Percentiles rank a stretch among this genome's conserved stretches.
Evolutionary conservation across 139 green algal genomes (phyloP).

Genomic region (Chlamydomonas sphaeroides): DNA sequence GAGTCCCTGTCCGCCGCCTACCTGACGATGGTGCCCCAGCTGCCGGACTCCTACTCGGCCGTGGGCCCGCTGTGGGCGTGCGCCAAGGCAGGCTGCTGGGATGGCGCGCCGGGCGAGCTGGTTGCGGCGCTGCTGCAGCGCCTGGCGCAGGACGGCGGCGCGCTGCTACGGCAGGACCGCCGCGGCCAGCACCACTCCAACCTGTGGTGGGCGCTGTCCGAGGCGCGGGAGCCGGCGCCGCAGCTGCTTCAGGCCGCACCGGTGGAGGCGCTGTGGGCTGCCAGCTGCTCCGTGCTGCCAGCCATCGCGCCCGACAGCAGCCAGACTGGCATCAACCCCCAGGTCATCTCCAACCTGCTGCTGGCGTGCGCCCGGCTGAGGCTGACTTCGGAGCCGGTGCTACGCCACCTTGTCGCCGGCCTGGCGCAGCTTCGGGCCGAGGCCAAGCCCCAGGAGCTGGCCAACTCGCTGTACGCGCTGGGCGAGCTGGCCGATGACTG

Average conservation of each 20-base stretch:
- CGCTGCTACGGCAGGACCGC: neutral
- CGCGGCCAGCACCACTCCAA: neutral
- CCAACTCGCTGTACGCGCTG: no score
- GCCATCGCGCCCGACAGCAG: no score
- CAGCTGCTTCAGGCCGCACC: no score
- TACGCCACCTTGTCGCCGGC: neutral
- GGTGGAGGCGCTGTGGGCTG: no score
- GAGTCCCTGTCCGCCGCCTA: neutral
- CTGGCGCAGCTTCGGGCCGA: neutral
- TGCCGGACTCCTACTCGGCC: neutral
- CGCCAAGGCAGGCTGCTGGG: neutral
- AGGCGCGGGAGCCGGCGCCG: no score
- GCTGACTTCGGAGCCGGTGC: neutral
- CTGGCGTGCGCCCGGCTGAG: neutral
- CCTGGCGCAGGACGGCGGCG: neutral
- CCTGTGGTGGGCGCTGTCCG: neutral
- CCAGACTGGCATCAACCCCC: no score
- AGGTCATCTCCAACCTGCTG: no score
- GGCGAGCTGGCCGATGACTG: no score
- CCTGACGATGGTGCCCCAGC: neutral
- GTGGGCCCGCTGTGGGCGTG: neutral
- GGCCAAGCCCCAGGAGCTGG: neutral
- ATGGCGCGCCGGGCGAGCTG: neutral
- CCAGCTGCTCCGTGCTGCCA: no score
- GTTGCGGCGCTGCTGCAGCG: neutral